Base-by-base conservation (phyloP, 1,284 basidiomycete species). In the Puccinia hordei region DNA sequence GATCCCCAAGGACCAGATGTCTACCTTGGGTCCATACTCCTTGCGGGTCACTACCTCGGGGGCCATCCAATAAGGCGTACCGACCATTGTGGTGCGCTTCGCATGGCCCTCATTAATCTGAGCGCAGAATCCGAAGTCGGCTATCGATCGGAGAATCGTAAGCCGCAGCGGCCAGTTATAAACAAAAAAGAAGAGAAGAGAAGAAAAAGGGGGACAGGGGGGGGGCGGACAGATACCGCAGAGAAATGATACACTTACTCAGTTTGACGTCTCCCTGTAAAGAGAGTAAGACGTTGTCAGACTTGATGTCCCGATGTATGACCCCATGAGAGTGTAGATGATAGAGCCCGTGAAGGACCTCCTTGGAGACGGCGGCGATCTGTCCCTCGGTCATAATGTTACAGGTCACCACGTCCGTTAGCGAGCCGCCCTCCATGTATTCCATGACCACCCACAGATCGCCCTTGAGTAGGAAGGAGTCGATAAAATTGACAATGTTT, bases 381-480 rank as follows among this genome's bases (percentile, higher is more conserved):
- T 98, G 95, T n/a, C 87, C 88, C 82, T 89, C 89, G 0, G 93
- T 95, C 95, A 98, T 97, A 85, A 97, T 88, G 86, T 97, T 97
- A 78, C 94, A 93, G 1, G 95, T 98, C 83, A 98, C 95, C 81
- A 99, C 94, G 85, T 98, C 96, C 0, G 95, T 98, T 80, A 98
- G 87, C 63, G 91, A 87, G 17, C 89, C 89, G 65, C 95, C 95
- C 87, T 98, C 95, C 96, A 99, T 98, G 87, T 97, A 99, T 88
- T 99, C 95, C 95, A 98, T 99, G 81, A 99, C 94, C 72, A 98
- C 96, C 97, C 97, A 99, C 2, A 99, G 89, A 85, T 98, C 96
- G 85, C 97, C 98, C 88, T 94, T 94, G 88, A 95, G 90, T 57
- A 99, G 87, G 89, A 98, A 99, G 19, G 95, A 97, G 86, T 99